Base-by-base conservation (phyloP, 1,139 yeast species). In the Candida sojae region DNA sequence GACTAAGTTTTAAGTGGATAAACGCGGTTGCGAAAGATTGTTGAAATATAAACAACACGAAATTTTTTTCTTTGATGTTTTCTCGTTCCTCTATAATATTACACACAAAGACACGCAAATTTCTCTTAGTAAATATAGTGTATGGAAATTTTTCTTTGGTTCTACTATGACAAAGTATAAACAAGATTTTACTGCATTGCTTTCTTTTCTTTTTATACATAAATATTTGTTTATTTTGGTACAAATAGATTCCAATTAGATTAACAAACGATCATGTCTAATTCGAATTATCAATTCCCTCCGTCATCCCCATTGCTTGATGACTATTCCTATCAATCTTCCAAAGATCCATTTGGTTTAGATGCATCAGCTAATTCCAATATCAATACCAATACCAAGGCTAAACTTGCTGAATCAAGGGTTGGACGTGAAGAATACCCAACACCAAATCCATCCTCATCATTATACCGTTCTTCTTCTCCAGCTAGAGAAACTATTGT, bases 291-390 rank as follows among this genome's bases (percentile, higher is more conserved):
- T 47, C 57, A 54, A 47, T 83, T 82, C 62, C 87, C 86, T 10
- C 88, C 88, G 21, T 82, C 88, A 28, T 83, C 88, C 30, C 88
- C 88, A 2, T 72, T 81, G 50, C 62, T 74, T 47, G 70, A 68
- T 48, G 62, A 60, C 40, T 33, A 29, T 28, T 5, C 28, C 7
- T 31, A 44, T 28, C 38, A 41, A n/a, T 13, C 44, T 5, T 39
- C 38, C 2, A 57, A 57, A 35, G 70, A 67, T 31, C 67, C 69
- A 6, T 60, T 63, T 46, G 51, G 58, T 6, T 43, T 50, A 26
- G 56, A 53, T 41, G 45, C 45, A 26, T 4, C 12, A 7, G 42
- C 38, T 32, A n/a, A 39, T 47, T 38, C 39, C 32, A 33, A 13
- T 10, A 26, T 10, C 21, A 37, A 37, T 17, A 17, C 21, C 21